phyloP scores from a whole-genome alignment of 805 yeast species.

The Sugiyamaella lignohabitans region DNA sequence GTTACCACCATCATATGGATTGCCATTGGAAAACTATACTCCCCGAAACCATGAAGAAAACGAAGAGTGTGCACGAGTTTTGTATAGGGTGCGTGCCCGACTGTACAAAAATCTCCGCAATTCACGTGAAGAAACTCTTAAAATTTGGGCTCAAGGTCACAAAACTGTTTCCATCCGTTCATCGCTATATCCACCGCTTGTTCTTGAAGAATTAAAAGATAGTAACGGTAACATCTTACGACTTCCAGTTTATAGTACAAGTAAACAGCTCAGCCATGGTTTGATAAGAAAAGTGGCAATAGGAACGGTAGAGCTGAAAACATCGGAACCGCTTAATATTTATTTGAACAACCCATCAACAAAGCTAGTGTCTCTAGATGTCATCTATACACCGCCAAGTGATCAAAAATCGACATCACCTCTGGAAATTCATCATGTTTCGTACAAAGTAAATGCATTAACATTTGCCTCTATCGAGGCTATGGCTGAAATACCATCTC shows the following conservation, averaged over 20 bases:
- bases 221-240: constrained; percentile 1
- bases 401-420: constrained; percentile 3
- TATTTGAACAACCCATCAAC: constrained; percentile 3
- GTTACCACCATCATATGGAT: constrained; percentile 13
- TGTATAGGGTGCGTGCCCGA: constrained; percentile 10
- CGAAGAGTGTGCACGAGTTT: constrained; percentile 7
- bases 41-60: background rate
- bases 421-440: constrained; percentile 7
- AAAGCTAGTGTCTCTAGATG: constrained; percentile 3
- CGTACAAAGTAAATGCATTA: constrained; percentile 6
- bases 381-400: constrained; percentile 5
- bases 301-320: constrained; percentile 5
- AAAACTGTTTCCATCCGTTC: constrained; percentile 7
- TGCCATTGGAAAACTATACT: constrained; percentile 1
- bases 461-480: constrained; percentile 10
- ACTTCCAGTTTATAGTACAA: background rate
- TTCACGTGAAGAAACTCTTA: background rate
- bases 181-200: constrained; percentile 2
- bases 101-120: background rate
- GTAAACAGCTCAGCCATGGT: constrained; percentile 1
- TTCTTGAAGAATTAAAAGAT: constrained; percentile 2
- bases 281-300: background rate
- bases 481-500: constrained; percentile 1
- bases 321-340: background rate
- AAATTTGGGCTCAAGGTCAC: constrained; percentile 1